Base-by-base conservation (phyloP, 768 basidiomycete genomes). In the Wakefieldia striispora region DNA sequence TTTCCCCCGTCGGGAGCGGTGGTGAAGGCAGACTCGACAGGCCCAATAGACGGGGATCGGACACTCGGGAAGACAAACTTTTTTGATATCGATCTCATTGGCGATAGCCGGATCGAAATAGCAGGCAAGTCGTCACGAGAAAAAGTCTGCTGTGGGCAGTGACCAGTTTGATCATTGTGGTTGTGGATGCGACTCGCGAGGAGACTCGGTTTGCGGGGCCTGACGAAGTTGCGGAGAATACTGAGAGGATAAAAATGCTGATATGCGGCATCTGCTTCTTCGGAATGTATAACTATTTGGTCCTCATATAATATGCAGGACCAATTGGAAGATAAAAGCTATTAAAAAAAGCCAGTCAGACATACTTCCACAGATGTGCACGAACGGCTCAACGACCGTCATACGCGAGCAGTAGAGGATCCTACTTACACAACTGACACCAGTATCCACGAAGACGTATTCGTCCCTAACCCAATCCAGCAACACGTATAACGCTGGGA, bases 241-340 rank as follows among this genome's bases (percentile, higher is more conserved):
- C 50, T 61, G 35, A 76, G 62, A 1, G 86, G 84, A 58, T 86
- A 88, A 58, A 86, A 86, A 56, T 86, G 77, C 62, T 88, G 86
- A 49, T 70, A 80, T 0, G 84, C 85, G 4, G 74, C 74, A 8
- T 82, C 79, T 45, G 76, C 77, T 63, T 86, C 84, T 67, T 88
- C 86, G 33, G 80, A 84, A 57, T 88, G 86, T 33, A 88, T 84
- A 31, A 87, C 84, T 50, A 88, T 84, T 53, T 84, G 77, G 42
- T 71, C 69, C 54, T 87, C 76, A 58, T 77, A 80, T 10, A 87
- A 65, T 40, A 87, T 87, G 58, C 86, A 88, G 20, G 84, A 86
- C 86, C 86, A 88, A 50, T 87, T 88, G 10, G 85, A 83, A 17
- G 83, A 84, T 61, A 75, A 72, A 12, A 78, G 74, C 86, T 87